Percentiles rank a stretch among this genome's conserved stretches.
Evolutionary conservation across 768 basidiomycete species (phyloP).

Genomic region (Podaxis carcinomalis): DNA sequence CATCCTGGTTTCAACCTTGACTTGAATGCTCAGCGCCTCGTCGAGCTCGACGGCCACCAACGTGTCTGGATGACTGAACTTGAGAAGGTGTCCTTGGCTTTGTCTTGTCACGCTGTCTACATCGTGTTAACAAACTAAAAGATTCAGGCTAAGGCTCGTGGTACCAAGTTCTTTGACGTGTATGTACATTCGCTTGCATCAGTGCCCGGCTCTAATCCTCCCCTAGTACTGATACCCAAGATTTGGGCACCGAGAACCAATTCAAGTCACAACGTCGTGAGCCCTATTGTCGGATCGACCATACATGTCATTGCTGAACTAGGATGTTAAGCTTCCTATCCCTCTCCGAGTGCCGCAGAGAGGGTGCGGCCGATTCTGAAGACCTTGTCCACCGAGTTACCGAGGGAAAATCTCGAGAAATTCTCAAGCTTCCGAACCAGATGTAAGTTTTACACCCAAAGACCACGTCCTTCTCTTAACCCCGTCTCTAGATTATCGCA

Average conservation of each 20-base stretch:
- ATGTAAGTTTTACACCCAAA: slow-evolving; percentile 37
- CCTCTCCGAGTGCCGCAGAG: slow-evolving; percentile 56
- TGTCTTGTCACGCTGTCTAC: slow-evolving; percentile 1
- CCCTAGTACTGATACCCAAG: slow-evolving; percentile 69
- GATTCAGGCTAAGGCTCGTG: slow-evolving; percentile 76
- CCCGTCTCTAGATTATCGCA: slow-evolving; percentile 37
- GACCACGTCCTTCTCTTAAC: slow-evolving; percentile 5
- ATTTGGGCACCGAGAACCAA: slow-evolving; percentile 42
- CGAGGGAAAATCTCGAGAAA: slow-evolving; percentile 55
- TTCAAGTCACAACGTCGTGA: slow-evolving; percentile 33
- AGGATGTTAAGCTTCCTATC: slow-evolving; percentile 42
- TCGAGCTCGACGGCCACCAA: slow-evolving; percentile 65
- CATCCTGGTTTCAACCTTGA: slow-evolving; percentile 68
- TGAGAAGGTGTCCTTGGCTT: slow-evolving; percentile 62
- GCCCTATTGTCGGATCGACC: slow-evolving; percentile 18
- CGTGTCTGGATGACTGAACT: slow-evolving; percentile 84
- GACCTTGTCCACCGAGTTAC: slow-evolving; percentile 63
- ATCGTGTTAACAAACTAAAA: slow-evolving; percentile 21
- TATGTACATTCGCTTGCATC: slow-evolving; percentile 27
- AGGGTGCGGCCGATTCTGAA: slow-evolving; percentile 56
- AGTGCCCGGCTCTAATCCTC: slow-evolving; percentile 13
- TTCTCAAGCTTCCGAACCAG: slow-evolving; percentile 74
- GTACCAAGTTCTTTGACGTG: slow-evolving; percentile 87
- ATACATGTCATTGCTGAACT: not conserved
- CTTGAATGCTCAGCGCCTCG: slow-evolving; percentile 65